Percentiles rank a stretch among this genome's conserved stretches.
These are phyloP conservation scores for Lachancea meyersii DNA, from an alignment of 805 yeast species.

Conservation along the genomic window DNA sequence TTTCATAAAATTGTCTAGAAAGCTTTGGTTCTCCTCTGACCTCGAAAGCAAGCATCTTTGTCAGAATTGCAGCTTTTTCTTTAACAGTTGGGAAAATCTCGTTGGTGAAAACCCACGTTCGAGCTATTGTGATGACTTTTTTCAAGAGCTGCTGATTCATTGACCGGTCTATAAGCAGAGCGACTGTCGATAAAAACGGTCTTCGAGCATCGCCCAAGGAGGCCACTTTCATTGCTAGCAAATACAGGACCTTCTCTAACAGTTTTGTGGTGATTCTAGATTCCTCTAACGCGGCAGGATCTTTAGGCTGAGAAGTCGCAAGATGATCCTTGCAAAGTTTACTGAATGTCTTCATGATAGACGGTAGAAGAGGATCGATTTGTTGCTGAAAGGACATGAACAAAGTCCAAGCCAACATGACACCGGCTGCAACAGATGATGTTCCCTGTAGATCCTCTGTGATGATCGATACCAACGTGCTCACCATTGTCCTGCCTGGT, in stretches of 20 bases:
- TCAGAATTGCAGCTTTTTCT: constrained; percentile 89
- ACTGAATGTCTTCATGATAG: constrained; percentile 79
- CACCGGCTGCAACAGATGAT: constrained; percentile 81
- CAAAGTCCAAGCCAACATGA: constrained; percentile 74
- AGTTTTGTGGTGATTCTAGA: constrained; percentile 73
- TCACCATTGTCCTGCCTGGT: constrained; percentile 56
- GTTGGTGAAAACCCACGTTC: constrained; percentile 83
- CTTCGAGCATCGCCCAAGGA: constrained; percentile 91
- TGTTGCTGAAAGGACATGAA: constrained; percentile 67
- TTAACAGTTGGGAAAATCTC: constrained; percentile 91
- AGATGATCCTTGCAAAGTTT: constrained; percentile 86
- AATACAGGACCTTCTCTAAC: constrained; percentile 66
- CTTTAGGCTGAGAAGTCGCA: constrained; percentile 42
- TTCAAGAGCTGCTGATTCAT: constrained; percentile 67
- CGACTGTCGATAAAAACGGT: constrained; percentile 75
- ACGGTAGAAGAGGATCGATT: constrained; percentile 68
- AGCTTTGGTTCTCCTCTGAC: constrained; percentile 74
- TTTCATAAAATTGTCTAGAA: constrained; percentile 74
- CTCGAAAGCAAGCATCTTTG: constrained; percentile 92
- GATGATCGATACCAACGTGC: constrained; percentile 57
- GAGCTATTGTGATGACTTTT: constrained; percentile 69
- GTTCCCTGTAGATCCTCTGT: constrained; percentile 70
- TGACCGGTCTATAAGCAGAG: constrained; percentile 85
- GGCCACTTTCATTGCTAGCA: constrained; percentile 75
- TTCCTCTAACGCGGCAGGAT: constrained; percentile 50